phyloP scores from a whole-genome alignment of 2,329 filamentous ascomycete genomes.

The Hymenoscyphus scutula region DNA sequence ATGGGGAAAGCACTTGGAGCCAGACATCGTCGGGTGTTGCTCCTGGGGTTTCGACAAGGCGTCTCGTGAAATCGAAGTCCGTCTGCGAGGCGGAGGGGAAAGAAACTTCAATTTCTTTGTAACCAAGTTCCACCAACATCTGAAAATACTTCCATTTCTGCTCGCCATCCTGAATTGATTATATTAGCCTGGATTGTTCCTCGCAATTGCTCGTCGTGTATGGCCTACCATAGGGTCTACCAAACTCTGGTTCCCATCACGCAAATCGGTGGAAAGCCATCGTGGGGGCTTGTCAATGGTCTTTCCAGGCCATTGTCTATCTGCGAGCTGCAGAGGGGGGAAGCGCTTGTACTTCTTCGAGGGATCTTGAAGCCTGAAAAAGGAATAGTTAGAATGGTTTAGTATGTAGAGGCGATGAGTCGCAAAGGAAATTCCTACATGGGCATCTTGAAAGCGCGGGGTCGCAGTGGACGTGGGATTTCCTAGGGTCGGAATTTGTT shows the following conservation, averaged over 20 bases:
- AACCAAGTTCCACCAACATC: conserved; percentile 87
- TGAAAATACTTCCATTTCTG: conserved; percentile 96
- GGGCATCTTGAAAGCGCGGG: conserved; percentile 12
- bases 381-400: neutral
- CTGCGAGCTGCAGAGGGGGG: conserved; percentile 54
- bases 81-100: conserved; percentile 94
- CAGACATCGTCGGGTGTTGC: conserved; percentile 84
- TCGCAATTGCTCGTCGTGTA: neutral
- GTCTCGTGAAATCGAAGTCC: conserved; percentile 92
- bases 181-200: conserved; percentile 10
- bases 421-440: conserved; percentile 12
- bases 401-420: neutral
- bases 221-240: conserved; percentile 84
- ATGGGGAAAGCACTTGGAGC: conserved; percentile 89
- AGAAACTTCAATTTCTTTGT: conserved; percentile 96
- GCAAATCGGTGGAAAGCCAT: conserved; percentile 85
- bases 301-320: conserved; percentile 56
- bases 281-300: conserved; percentile 77
- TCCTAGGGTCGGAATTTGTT: neutral
- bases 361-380: conserved; percentile 66
- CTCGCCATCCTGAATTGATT: conserved; percentile 67
- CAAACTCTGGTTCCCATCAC: conserved; percentile 93
- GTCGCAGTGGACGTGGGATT: neutral
- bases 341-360: conserved; percentile 74
- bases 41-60: conserved; percentile 80